Evolutionary conservation across 2,329 filamentous ascomycete genomes (phyloP).

Genomic region (Cladosporium colombiae): DNA sequence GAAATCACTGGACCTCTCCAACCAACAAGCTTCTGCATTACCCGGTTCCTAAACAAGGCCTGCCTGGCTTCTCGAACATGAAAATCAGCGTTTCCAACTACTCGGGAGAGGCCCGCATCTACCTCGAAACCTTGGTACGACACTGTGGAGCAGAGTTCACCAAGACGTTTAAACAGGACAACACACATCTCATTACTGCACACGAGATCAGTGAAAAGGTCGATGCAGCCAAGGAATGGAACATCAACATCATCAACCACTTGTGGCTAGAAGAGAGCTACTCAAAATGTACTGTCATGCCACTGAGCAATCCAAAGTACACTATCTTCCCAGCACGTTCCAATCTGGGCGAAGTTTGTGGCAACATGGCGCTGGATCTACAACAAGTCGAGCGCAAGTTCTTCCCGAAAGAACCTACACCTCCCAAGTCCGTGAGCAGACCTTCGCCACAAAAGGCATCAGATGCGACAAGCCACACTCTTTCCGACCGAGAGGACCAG

Average conservation of each 20-base stretch:
- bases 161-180: slow-evolving; percentile 91
- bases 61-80: slow-evolving; percentile 75
- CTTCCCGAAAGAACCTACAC: slow-evolving; percentile 40
- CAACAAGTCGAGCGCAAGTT: slow-evolving; percentile 71
- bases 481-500: slow-evolving; percentile 8
- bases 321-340: slow-evolving; percentile 84
- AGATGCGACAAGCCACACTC: slow-evolving; percentile 15
- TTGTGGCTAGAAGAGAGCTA: slow-evolving; percentile 98
- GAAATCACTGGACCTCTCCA: slow-evolving; percentile 86
- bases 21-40: slow-evolving; percentile 84
- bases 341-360: slow-evolving; percentile 89
- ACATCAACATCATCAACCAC: slow-evolving; percentile 86
- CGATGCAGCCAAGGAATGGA: slow-evolving; percentile 88
- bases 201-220: slow-evolving; percentile 90
- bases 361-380: slow-evolving; percentile 80
- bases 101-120: slow-evolving; percentile 87
- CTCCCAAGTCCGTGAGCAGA: slow-evolving; percentile 27
- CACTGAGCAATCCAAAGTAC: slow-evolving; percentile 72
- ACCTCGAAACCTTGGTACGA: slow-evolving; percentile 86
- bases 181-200: slow-evolving; percentile 93
- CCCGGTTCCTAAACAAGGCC: slow-evolving; percentile 72
- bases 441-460: slow-evolving; percentile 26
- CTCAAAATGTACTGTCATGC: slow-evolving; percentile 77
- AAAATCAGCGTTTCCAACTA: slow-evolving; percentile 95
- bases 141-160: slow-evolving; percentile 87